These are phyloP conservation scores for Chaetothyriales sp. DNA, from an alignment of 2,329 filamentous ascomycete species.

Conservation along the genomic window DNA sequence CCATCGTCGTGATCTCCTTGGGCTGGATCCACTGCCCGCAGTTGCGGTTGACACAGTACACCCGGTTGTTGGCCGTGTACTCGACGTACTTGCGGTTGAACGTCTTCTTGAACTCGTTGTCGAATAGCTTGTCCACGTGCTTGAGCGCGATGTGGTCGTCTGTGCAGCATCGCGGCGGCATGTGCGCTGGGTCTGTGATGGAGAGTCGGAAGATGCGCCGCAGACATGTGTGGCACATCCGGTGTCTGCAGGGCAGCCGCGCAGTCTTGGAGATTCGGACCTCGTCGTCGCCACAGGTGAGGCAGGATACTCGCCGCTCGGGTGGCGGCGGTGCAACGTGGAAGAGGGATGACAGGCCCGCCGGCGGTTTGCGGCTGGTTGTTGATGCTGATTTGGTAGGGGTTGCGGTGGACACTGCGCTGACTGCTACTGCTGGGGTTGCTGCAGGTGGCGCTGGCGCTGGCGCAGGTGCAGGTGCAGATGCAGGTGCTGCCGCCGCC, in stretches of 20 bases:
- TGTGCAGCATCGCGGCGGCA: constrained; percentile 74
- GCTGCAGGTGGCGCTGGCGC: not conserved
- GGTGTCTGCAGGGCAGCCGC: constrained; percentile 62
- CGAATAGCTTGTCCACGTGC: constrained; percentile 62
- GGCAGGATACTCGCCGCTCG: constrained; percentile 47
- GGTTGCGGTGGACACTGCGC: constrained; percentile 1
- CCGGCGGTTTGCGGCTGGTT: not conserved
- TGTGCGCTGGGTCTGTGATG: constrained; percentile 59
- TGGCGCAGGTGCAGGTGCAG: not conserved
- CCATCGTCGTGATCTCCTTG: constrained; percentile 46
- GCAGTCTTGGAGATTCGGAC: constrained; percentile 48
- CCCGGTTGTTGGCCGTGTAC: constrained; percentile 55
- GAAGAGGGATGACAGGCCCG: constrained; percentile 9
- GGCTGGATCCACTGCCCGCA: constrained; percentile 74
- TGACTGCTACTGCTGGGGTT: constrained; percentile 3
- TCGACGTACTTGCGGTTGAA: constrained; percentile 75
- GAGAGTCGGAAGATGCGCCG: constrained; percentile 61
- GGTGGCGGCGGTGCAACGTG: constrained; percentile 7
- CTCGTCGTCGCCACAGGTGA: constrained; percentile 55
- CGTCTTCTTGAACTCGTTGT: constrained; percentile 54
- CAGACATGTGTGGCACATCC: constrained; percentile 66
- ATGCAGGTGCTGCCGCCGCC: constrained; percentile 1
- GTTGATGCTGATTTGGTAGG: constrained; percentile 5
- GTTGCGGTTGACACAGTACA: constrained; percentile 58
- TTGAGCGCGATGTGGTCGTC: constrained; percentile 56